Evolutionary conservation across 2,329 filamentous ascomycete genomes (phyloP), one percentile per base, ranked within the genome.

Genomic region (Sclerotinia borealis): DNA sequence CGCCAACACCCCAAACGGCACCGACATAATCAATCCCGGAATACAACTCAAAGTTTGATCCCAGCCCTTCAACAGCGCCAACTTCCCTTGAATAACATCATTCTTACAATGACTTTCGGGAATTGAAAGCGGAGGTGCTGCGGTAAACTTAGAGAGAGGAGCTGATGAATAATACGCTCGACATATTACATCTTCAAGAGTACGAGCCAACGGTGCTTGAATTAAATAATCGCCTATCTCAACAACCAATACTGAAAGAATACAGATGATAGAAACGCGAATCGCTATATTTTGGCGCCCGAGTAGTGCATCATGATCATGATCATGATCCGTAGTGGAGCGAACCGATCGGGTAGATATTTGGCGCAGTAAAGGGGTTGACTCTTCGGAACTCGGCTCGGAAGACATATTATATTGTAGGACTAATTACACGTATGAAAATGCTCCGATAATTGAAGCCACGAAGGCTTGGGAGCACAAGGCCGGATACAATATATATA

Each of bases 131-230:
- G 13, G 29, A 6, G 29, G 43, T 8, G 19, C 19, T 6, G 55
- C 17, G n/a, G 13, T 36, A 8, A 37, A 65, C 59, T 51, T n/a
- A 15, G 66, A 68, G 37, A 67, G 67, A 0, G 77, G 71, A 50
- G 77, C 72, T 2, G 77, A 73, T 6, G 80, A 78, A 66, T 79
- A 81, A 65, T 79, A 76, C 17, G 31, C 19, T 29, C 79, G 79
- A 71, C 84, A 86, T 50, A 84, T 78, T 51, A 84, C 78, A 59
- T 78, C 76, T 70, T 86, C 83, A 67, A 81, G 77, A 58, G 85
- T 77, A 60, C 80, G 79, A 56, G 78, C 80, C 50, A 74, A 70
- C 0, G 83, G 80, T 4, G 81, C 76, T 37, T 72, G 45, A 39
- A 64, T 39, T 19, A 74, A 67, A 72, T 75, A 61, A 74, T 76